Base-by-base conservation (phyloP, 1,284 basidiomycete species). In the Tylopilus orsonianus region DNA sequence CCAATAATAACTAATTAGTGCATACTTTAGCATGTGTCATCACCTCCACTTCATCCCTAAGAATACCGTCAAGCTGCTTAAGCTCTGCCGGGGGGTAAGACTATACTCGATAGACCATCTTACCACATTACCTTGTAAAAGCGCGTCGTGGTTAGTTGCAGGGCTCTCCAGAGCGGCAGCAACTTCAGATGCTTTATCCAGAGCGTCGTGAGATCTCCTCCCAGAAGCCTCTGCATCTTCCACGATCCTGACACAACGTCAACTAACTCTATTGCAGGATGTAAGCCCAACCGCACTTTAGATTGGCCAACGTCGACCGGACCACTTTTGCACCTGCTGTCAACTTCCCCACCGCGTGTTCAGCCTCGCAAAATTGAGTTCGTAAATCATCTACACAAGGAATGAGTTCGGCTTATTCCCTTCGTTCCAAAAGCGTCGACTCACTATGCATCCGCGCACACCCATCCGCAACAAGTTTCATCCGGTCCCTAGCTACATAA, bases 401-500 rank as follows among this genome's bases (percentile, higher is more conserved):
- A 49, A 46, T 41, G 23, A 26, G 20, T 8, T n/a, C 14, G 1
- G 5, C 12, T 2, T 14, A n/a, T 19, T 19, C 12, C n/a, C 1
- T 20, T 26, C 6, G 9, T 37, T 14, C 19, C 16, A 8, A 0
- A 42, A 5, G 2, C 8, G 9, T 33, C 6, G 19, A 72, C 79
- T 47, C 56, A 81, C 85, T 79, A 67, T 90, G 83, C 24, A 83
- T 81, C 50, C 80, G 78, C n/a, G 72, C 65, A 62, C 90, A 92
- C 4, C 80, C 81, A 22, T 87, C 83, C 1, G 82, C 81, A 0
- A 91, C 88, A 57, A 90, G 79, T 50, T 78, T 77, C 87, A 93
- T 92, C 70, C 85, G 89, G 44, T 72, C 78, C 55, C 74, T 77
- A 24, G 82, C 84, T 18, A 93, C 88, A 65, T 91, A 93, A 62